Conservation (phyloP, 192 early-diverging fungal genomes). For the Chytriomyces confervae region DNA sequence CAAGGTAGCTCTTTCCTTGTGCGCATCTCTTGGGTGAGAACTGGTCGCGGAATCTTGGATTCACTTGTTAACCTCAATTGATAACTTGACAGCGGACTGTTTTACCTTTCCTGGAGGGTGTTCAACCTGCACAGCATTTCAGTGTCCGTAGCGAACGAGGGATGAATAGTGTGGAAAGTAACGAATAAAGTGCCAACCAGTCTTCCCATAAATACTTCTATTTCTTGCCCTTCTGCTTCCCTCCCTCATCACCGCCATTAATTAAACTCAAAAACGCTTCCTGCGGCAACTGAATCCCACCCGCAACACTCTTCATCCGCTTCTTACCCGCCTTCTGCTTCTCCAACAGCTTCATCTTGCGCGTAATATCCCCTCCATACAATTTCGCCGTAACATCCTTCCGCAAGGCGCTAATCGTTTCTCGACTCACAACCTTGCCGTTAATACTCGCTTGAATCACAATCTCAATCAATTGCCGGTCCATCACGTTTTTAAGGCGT, state of each 20-base stretch:
- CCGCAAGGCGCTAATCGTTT: conserved; percentile 82
- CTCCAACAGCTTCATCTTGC: conserved; percentile 97
- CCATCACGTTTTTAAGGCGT: conserved; percentile 81
- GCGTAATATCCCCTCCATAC: conserved; percentile 95
- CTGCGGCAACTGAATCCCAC: conserved; percentile 90
- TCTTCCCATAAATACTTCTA: too few relatives aligned
- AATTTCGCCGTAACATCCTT: conserved; percentile 96
- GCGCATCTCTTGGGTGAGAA: too few relatives aligned
- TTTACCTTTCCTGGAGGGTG: too few relatives aligned
- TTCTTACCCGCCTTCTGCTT: conserved; percentile 98
- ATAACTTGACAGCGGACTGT: too few relatives aligned
- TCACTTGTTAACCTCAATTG: too few relatives aligned
- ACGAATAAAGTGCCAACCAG: too few relatives aligned
- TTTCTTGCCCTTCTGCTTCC: neutral
- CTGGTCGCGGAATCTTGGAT: too few relatives aligned
- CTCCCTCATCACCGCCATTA: conserved; percentile 20
- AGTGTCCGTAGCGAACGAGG: too few relatives aligned
- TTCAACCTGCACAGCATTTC: too few relatives aligned
- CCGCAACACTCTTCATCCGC: conserved; percentile 81
- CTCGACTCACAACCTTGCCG: conserved; percentile 83
- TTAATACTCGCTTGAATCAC: conserved; percentile 88
- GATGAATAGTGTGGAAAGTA: too few relatives aligned
- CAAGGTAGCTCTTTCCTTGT: too few relatives aligned
- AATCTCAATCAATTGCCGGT: conserved; percentile 89
- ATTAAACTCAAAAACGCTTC: conserved; percentile 80